Evolutionary conservation across 306 rosid species (phyloP).

Genomic region (Dicorynia guianensis): DNA sequence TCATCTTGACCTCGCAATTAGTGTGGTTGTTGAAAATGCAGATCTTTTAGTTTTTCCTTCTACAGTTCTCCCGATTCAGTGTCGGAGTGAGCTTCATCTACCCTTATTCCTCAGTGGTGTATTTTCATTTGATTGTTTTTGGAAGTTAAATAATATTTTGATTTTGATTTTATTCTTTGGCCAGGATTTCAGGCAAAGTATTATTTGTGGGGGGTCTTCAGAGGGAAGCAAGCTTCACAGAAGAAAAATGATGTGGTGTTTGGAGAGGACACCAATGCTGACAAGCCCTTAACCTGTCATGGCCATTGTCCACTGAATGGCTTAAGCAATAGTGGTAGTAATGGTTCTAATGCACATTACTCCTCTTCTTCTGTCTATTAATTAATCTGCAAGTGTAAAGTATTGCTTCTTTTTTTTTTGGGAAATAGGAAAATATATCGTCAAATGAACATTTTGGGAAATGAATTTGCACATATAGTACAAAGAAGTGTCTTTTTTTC

Average conservation of each 20-base stretch:
- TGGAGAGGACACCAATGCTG: constrained; percentile 35
- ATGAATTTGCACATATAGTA: background rate
- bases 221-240: constrained; percentile 46
- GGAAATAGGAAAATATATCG: no score
- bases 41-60: constrained; percentile 81
- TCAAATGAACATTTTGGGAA: background rate
- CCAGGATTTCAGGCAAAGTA: constrained; percentile 71
- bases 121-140: constrained; percentile 30
- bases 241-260: constrained; percentile 29
- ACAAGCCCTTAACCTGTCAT: constrained; percentile 29
- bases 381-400: background rate
- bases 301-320: constrained; percentile 38
- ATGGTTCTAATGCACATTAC: constrained; percentile 23
- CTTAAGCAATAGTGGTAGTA: constrained; percentile 46
- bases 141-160: background rate
- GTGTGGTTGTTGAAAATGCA: constrained; percentile 55
- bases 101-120: constrained; percentile 6
- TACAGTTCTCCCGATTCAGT: constrained; percentile 48
- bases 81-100: constrained; percentile 61
- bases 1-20: constrained; percentile 57
- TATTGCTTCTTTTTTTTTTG: background rate
- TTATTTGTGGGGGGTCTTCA: constrained; percentile 88
- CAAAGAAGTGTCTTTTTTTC: background rate
- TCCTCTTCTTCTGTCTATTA: constrained; percentile 1
- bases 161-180: constrained; percentile 31